These are phyloP conservation scores for Rhamnella rubrinervis DNA, from an alignment of 331 rosid genomes.

Conservation along the genomic window DNA sequence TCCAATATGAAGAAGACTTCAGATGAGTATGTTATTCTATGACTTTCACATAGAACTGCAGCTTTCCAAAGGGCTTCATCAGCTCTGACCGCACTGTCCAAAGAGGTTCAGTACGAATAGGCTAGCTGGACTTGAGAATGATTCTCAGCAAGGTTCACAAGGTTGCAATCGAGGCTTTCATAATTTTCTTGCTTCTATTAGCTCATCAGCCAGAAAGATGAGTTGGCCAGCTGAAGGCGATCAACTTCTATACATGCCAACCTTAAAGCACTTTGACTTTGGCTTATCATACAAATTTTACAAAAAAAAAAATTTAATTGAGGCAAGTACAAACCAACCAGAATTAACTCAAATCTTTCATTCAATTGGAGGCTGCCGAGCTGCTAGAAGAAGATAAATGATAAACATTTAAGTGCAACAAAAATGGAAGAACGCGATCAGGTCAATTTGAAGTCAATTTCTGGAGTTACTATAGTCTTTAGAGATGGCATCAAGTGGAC, in stretches of 20 bases:
- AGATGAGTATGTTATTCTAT: no score
- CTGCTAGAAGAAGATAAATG: neutral
- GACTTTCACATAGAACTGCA: no score
- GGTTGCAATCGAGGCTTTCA: neutral
- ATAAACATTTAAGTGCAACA: neutral
- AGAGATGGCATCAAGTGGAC: neutral
- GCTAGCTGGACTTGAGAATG: neutral
- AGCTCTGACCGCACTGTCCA: no score
- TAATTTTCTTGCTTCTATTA: neutral
- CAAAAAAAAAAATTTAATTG: neutral
- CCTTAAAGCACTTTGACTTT: neutral
- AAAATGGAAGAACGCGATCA: neutral
- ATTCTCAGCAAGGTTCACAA: neutral
- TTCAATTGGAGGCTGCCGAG: neutral
- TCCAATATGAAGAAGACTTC: no score
- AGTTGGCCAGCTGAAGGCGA: neutral
- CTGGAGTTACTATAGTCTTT: neutral
- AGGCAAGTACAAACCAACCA: neutral
- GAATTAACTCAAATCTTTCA: neutral
- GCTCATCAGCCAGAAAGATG: neutral
- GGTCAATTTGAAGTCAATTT: neutral
- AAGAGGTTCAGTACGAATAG: no score
- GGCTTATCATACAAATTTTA: neutral
- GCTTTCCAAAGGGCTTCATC: no score
- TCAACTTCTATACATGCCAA: neutral